phyloP scores from a whole-genome alignment of 164 flowering plant species.

The Magnolia sinica region DNA sequence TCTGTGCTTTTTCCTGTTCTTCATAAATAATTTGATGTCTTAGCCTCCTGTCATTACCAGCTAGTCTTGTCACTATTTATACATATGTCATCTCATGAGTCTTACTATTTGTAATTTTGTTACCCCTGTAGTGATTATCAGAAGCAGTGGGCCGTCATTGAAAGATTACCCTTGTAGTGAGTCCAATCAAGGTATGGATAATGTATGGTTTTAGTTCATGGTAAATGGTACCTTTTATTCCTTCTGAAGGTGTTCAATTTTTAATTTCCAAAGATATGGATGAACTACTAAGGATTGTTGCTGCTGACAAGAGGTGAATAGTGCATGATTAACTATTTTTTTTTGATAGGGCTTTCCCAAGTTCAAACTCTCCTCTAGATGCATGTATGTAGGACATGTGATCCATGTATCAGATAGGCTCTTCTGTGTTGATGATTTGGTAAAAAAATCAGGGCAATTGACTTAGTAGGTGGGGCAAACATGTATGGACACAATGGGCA shows the following conservation, averaged over 20 bases:
- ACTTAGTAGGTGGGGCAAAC: neutral
- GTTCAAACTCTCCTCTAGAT: neutral
- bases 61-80: too few relatives aligned
- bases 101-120: too few relatives aligned
- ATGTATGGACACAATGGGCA: neutral
- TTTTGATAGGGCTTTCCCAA: neutral
- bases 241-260: slow-evolving; percentile 75
- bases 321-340: neutral
- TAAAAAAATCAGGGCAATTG: neutral
- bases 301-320: slow-evolving; percentile 81
- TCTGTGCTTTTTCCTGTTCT: too few relatives aligned
- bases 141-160: too few relatives aligned
- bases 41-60: too few relatives aligned
- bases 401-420: neutral
- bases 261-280: slow-evolving; percentile 72
- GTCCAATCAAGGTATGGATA: too few relatives aligned
- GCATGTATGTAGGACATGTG: neutral
- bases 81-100: too few relatives aligned
- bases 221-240: slow-evolving; percentile 19
- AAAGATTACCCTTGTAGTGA: too few relatives aligned
- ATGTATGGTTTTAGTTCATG: too few relatives aligned
- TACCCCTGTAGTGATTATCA: too few relatives aligned
- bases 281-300: slow-evolving; percentile 74
- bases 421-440: neutral
- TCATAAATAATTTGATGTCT: too few relatives aligned